Percentiles rank a stretch among this genome's conserved stretches.
Evolutionary conservation across 1,284 basidiomycete genomes (phyloP).

Genomic region (Taiwanofungus camphoratus): DNA sequence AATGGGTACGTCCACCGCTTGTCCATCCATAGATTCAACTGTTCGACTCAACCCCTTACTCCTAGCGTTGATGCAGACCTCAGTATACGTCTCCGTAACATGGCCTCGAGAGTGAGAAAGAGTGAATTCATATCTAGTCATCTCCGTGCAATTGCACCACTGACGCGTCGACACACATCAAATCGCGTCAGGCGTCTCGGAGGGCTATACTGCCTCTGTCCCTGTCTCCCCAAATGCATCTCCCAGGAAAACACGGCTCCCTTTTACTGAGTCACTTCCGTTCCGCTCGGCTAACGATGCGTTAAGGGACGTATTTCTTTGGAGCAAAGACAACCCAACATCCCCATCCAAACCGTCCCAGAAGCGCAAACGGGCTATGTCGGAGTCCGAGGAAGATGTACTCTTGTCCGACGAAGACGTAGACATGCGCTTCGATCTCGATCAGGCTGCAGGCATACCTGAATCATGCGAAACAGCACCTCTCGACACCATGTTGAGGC

Average conservation of each 20-base stretch:
- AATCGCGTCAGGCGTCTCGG: conserved; percentile 16
- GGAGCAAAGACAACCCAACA: conserved; percentile 6
- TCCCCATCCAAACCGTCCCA: conserved; percentile 15
- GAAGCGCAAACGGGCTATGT: conserved; percentile 15
- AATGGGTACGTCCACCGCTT: conserved; percentile 3
- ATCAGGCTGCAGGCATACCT: not conserved
- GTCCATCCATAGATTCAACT: no score
- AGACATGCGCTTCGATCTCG: not conserved
- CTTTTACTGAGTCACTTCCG: conserved; percentile 21
- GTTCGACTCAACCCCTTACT: not conserved
- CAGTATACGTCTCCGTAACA: conserved; percentile 17
- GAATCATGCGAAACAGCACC: not conserved
- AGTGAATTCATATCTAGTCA: conserved; percentile 9
- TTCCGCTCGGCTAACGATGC: conserved; percentile 22
- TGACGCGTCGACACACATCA: conserved; percentile 4
- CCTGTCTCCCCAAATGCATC: conserved; percentile 16
- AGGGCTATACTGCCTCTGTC: conserved; percentile 20
- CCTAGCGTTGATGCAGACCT: conserved; percentile 20
- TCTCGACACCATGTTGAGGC: not conserved
- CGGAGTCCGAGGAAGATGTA: conserved; percentile 12
- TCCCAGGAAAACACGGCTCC: conserved; percentile 14
- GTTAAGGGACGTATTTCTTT: conserved; percentile 17
- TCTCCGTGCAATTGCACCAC: not conserved
- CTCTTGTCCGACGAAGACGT: conserved; percentile 11
- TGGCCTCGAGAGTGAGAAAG: conserved; percentile 19